Conservation (phyloP, 129 eudicot species). For the Apium graveolens region DNA sequence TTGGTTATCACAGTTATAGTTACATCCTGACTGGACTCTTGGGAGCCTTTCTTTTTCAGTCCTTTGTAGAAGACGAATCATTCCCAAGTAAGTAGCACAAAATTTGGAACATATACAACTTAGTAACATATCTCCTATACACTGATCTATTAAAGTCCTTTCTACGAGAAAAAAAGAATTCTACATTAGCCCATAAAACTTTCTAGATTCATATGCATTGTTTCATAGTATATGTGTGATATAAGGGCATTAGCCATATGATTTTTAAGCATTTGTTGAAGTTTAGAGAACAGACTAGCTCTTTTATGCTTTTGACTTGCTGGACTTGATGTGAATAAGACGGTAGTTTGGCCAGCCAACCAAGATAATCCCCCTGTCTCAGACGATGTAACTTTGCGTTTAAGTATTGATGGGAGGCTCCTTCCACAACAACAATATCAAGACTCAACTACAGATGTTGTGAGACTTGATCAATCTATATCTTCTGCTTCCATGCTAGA, state of each 20-base stretch:
- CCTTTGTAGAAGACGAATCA: slow-evolving; percentile 69
- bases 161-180: not conserved
- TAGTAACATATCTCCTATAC: not conserved
- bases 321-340: too few species aligned
- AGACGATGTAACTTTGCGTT: too few species aligned
- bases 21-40: slow-evolving; percentile 71
- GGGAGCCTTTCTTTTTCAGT: too few species aligned
- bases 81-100: slow-evolving; percentile 61
- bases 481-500: too few species aligned
- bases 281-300: not conserved
- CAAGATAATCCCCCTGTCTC: too few species aligned
- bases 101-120: not conserved
- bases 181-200: not conserved
- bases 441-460: too few species aligned
- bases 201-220: not conserved
- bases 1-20: slow-evolving; percentile 52
- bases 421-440: too few species aligned
- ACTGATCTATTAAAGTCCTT: not conserved
- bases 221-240: not conserved
- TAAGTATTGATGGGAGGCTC: too few species aligned
- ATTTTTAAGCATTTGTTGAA: too few species aligned
- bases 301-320: not conserved
- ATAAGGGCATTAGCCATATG: too few species aligned
- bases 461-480: too few species aligned
- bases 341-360: too few species aligned